Evolutionary conservation across 805 yeast genomes (phyloP).

Genomic region (Ogataea nakhonphanomensis): DNA sequence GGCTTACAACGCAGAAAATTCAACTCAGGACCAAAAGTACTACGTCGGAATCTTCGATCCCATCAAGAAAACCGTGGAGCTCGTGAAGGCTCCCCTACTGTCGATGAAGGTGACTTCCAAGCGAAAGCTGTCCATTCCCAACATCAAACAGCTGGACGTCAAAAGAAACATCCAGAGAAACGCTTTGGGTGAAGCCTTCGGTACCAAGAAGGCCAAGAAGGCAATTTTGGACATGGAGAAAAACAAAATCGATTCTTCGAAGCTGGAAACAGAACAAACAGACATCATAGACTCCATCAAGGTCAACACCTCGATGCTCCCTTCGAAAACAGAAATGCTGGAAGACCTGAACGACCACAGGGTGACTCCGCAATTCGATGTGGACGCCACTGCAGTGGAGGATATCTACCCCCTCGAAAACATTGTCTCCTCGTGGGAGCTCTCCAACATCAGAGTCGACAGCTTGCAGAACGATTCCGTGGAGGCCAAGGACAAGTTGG

Average conservation of each 20-base stretch:
- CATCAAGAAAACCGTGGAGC: conserved; percentile 55
- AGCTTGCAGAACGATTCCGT: conserved; percentile 52
- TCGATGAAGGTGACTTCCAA: conserved; percentile 61
- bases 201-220: conserved; percentile 93
- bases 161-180: conserved; percentile 62
- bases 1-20: conserved; percentile 63
- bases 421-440: conserved; percentile 68
- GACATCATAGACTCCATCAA: conserved; percentile 82
- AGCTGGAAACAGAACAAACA: conserved; percentile 61
- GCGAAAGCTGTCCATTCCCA: conserved; percentile 57
- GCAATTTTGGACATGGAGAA: conserved; percentile 78
- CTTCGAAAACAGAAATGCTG: conserved; percentile 62
- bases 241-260: conserved; percentile 83
- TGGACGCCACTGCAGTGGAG: conserved; percentile 77
- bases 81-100: conserved; percentile 61
- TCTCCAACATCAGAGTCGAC: conserved; percentile 59
- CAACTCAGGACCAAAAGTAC: conserved; percentile 47
- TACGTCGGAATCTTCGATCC: conserved; percentile 79
- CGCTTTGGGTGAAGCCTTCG: conserved; percentile 91
- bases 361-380: conserved; percentile 77
- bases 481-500: conserved; percentile 47
- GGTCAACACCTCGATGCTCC: conserved; percentile 66
- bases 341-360: conserved; percentile 60
- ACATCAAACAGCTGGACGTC: conserved; percentile 51
- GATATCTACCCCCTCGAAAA: conserved; percentile 74